A percentile compares a stretch with the other conserved stretches of the same genome.
These are phyloP conservation scores for Prunus armeniaca DNA, from an alignment of 306 rosid genomes.

Conservation along the genomic window DNA sequence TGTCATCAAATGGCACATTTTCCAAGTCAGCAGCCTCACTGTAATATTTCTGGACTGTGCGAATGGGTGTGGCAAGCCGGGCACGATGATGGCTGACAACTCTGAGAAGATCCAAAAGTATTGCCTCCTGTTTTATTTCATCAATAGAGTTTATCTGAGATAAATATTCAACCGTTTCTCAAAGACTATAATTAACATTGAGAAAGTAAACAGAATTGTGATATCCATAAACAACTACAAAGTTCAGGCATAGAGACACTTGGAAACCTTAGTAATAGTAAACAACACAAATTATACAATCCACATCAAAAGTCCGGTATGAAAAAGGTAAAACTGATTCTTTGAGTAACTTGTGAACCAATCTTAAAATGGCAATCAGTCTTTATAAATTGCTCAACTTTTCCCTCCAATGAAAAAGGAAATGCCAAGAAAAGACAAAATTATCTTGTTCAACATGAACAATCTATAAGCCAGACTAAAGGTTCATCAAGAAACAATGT, in stretches of 20 bases:
- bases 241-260: not conserved
- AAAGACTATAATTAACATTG: not conserved
- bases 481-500: not conserved
- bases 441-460: not conserved
- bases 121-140: conserved; percentile 77
- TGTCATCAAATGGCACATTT: conserved; percentile 71
- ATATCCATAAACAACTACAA: not conserved
- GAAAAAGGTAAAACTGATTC: not conserved
- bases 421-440: not conserved
- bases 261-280: not conserved
- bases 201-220: not conserved
- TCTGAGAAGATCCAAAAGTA: conserved; percentile 90
- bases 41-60: conserved; percentile 87
- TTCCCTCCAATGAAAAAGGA: not conserved
- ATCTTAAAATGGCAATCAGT: not conserved
- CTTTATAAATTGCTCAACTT: not conserved
- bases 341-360: not conserved
- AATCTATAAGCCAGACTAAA: not conserved
- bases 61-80: conserved; percentile 93
- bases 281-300: not conserved
- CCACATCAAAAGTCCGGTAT: not conserved
- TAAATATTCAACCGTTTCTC: not conserved
- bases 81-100: conserved; percentile 93
- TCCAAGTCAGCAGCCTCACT: conserved; percentile 69
- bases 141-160: conserved; percentile 18